Conservation (phyloP, 352 stramenopile species). For the Phytopythium oedochilum region DNA sequence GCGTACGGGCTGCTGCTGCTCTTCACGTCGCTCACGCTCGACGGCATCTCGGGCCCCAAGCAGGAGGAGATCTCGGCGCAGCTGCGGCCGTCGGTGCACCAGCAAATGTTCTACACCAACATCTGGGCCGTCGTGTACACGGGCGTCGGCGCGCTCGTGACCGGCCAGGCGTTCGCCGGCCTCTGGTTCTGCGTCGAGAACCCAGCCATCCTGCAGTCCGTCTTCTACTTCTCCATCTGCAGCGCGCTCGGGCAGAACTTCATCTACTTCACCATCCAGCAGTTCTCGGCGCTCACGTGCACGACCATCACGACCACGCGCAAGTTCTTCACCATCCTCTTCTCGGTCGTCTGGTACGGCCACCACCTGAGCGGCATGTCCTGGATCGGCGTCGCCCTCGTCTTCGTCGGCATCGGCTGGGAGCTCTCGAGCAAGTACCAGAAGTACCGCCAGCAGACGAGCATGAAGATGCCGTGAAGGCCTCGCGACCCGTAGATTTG, state of each 20-base stretch:
- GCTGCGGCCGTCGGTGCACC: slow-evolving; percentile 77
- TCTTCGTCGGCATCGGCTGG: slow-evolving; percentile 88
- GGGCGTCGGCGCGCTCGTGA: slow-evolving; percentile 62
- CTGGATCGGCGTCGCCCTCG: slow-evolving; percentile 88
- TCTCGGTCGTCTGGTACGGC: slow-evolving; percentile 96
- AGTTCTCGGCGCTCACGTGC: slow-evolving; percentile 97
- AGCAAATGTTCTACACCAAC: slow-evolving; percentile 91
- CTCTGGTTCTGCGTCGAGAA: slow-evolving; percentile 84
- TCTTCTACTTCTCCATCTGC: slow-evolving; percentile 94
- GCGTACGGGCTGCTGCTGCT: slow-evolving; percentile 85
- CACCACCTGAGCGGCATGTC: slow-evolving; percentile 90
- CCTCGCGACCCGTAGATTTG: background rate
- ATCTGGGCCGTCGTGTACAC: slow-evolving; percentile 87
- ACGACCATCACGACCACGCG: slow-evolving; percentile 99
- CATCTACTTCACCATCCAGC: slow-evolving; percentile 99
- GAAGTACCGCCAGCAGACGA: slow-evolving; percentile 68
- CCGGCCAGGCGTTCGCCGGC: slow-evolving; percentile 62
- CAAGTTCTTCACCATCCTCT: slow-evolving; percentile 99
- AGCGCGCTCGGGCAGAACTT: slow-evolving; percentile 98
- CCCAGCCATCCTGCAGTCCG: slow-evolving; percentile 73
- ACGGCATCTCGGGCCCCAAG: slow-evolving; percentile 95
- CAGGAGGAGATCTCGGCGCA: slow-evolving; percentile 89
- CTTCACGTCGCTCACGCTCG: slow-evolving; percentile 92
- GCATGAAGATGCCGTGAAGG: slow-evolving; percentile 21
- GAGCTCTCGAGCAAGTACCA: slow-evolving; percentile 85